These are phyloP conservation scores for Hyphopichia wangnamkhiaoensis DNA, from an alignment of 1,139 yeast species.

Conservation along the genomic window DNA sequence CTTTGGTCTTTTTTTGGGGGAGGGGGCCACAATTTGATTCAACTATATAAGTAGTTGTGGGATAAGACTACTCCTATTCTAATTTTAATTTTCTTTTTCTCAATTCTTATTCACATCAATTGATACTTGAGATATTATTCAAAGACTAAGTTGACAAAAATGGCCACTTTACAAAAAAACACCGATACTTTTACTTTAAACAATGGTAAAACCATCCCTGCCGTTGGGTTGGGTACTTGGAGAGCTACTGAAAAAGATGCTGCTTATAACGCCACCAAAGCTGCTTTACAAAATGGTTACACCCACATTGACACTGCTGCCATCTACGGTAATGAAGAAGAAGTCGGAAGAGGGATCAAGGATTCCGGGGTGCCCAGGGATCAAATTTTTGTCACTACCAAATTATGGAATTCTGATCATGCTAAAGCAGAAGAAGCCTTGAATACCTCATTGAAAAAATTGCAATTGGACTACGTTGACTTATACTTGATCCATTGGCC, in stretches of 20 bases:
- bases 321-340: slow-evolving; percentile 16
- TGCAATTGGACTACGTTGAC: slow-evolving; percentile 18
- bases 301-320: slow-evolving; percentile 21
- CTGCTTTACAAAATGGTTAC: slow-evolving; percentile 18
- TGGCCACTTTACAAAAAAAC: background rate
- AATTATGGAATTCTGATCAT: slow-evolving; percentile 21
- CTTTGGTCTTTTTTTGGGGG: no score
- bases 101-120: background rate
- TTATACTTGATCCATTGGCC: slow-evolving; percentile 20
- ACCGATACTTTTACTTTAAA: background rate
- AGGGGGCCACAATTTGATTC: no score
- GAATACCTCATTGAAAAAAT: slow-evolving; percentile 14
- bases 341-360: slow-evolving; percentile 19
- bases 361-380: slow-evolving; percentile 46
- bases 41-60: no score
- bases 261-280: slow-evolving; percentile 15
- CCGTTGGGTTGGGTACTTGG: slow-evolving; percentile 24
- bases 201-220: no score
- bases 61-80: no score
- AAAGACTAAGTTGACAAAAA: background rate
- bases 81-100: background rate
- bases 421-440: slow-evolving; percentile 8
- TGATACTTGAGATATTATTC: background rate
- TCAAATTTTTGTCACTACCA: slow-evolving; percentile 49
- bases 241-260: slow-evolving; percentile 15